Percentiles rank a stretch among this genome's conserved stretches.
phyloP scores from a whole-genome alignment of 306 rosid genomes.

The Vachellia collinsii region DNA sequence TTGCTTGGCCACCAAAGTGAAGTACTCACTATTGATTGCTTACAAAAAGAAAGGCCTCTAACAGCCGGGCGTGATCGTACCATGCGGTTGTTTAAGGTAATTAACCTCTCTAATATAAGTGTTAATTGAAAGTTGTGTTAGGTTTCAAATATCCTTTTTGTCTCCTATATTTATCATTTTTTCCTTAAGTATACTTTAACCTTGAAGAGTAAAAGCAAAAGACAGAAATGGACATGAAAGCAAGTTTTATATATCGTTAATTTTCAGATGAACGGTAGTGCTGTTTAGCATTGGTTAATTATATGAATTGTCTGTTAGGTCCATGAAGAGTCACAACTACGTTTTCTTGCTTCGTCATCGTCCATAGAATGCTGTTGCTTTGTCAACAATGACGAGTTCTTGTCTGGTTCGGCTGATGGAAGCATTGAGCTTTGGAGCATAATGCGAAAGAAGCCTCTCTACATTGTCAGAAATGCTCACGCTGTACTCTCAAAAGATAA shows the following conservation, averaged over 20 bases:
- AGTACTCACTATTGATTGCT: constrained; percentile 72
- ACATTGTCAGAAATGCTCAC: constrained; percentile 80
- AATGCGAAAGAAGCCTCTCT: constrained; percentile 79
- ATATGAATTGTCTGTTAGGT: not conserved
- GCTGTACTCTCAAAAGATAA: constrained; percentile 41
- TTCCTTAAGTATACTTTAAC: not conserved
- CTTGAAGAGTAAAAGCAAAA: too few relatives aligned
- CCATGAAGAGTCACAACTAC: constrained; percentile 87
- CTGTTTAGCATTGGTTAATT: not conserved
- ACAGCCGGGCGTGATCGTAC: constrained; percentile 85
- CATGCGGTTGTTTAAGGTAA: constrained; percentile 89
- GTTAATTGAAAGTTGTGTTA: too few relatives aligned
- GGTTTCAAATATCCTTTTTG: too few relatives aligned
- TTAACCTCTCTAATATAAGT: too few relatives aligned
- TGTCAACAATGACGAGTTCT: constrained; percentile 74
- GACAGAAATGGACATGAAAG: too few relatives aligned
- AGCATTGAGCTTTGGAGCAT: constrained; percentile 82
- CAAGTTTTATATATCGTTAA: not conserved
- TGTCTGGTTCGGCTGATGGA: constrained; percentile 91
- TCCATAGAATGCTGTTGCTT: constrained; percentile 88
- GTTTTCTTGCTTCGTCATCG: constrained; percentile 82
- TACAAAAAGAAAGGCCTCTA: constrained; percentile 81
- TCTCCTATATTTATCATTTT: too few relatives aligned
- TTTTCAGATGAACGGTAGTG: constrained; percentile 12
- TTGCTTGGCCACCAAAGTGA: constrained; percentile 82